Percentiles rank a stretch among this genome's conserved stretches.
phyloP scores from a whole-genome alignment of 73 alveolate species.

The Tetrahymena thermophila region DNA sequence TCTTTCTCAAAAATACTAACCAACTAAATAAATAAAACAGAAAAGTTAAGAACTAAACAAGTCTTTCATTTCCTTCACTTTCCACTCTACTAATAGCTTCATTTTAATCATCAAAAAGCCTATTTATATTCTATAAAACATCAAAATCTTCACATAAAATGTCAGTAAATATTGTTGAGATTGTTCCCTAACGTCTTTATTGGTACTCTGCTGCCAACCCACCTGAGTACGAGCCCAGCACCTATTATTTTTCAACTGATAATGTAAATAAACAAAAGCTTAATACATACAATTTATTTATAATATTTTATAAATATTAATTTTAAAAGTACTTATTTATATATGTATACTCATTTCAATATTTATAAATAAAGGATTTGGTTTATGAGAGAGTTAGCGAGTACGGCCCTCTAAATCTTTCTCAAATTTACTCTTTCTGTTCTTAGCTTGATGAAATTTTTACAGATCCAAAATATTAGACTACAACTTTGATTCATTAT shows the following conservation, averaged over 20 bases:
- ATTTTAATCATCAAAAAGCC: too few species aligned
- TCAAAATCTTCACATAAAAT: background rate
- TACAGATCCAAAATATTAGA: background rate
- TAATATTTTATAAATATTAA: background rate
- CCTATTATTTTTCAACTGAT: background rate
- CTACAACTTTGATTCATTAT: background rate
- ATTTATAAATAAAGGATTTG: background rate
- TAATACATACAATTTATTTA: background rate
- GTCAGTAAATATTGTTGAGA: background rate
- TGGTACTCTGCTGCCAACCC: background rate
- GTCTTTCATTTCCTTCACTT: background rate
- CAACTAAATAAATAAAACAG: background rate
- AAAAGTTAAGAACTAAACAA: background rate
- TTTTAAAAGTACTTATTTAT: background rate
- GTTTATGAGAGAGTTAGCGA: background rate
- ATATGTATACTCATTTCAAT: background rate
- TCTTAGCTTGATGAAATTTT: background rate
- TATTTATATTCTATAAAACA: background rate
- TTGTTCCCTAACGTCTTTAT: background rate
- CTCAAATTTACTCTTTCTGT: background rate
- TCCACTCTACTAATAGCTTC: background rate
- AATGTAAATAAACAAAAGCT: background rate
- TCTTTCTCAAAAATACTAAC: background rate
- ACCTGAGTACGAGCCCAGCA: background rate
- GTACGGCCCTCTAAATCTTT: background rate